Base-by-base conservation (phyloP, 2,329 filamentous ascomycete species). In the Apiospora koreana region DNA sequence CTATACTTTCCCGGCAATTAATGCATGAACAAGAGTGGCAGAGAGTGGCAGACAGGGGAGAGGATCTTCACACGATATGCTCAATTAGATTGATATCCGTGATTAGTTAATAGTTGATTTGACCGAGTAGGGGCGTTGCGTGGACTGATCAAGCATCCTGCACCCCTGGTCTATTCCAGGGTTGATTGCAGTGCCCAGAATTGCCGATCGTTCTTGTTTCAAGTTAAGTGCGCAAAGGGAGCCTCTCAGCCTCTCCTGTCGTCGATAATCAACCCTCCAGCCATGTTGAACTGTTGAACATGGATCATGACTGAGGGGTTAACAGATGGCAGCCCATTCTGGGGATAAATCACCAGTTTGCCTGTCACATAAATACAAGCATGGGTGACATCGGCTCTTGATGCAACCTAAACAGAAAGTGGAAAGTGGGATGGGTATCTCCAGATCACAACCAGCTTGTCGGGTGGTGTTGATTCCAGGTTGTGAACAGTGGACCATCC, bases 51-150 rank as follows among this genome's bases (percentile, higher is more conserved):
- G 54, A n/a, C 21, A 28, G 31, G 54, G 54, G 9, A 16, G 31
- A n/a, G 31, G 54, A 62, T 62, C 54, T 62, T 38, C 54, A 62
- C 54, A 62, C 54, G 54, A 62, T 62, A 62, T 62, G 54, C 54
- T 62, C 54, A 62, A 62, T 62, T 62, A 35, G 31, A 38, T 38
- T 23, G 31, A n/a, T 2, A 2, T 28, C 21, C 1, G 31, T 62
- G 54, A 38, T 62, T 62, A 62, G 50, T 31, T 58, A 10, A 21
- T 35, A 21, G 25, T 31, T 35, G 28, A 58, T 58, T 58, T 7
- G 28, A 16, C 4, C 35, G 28, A 18, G 14, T 54, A 16, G 25
- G 48, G 7, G 28, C 7, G 8, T 8, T 31, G 28, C 25, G 50
- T 28, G 14, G 50, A n/a, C 54, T n/a, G 31, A n/a, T 38, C 54